Evolutionary conservation across 2,329 filamentous ascomycete species (phyloP), one percentile per base, ranked within the genome.

Genomic region (Biscogniauxia sp.): DNA sequence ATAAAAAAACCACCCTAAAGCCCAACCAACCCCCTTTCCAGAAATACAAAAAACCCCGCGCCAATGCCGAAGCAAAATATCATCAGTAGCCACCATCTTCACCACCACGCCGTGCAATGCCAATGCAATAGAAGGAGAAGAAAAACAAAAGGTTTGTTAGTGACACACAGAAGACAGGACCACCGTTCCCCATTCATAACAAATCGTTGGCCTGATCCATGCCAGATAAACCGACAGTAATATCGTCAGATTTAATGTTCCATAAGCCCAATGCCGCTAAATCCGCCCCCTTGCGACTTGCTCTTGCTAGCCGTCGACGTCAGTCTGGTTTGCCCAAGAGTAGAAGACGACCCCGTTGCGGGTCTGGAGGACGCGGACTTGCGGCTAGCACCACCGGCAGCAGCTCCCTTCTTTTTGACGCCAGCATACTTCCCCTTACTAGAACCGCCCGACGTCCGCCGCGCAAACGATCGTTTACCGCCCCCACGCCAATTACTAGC

Each of bases 191-290:
- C n/a, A n/a, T n/a, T 51, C 20, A 60, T 55, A 56, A 56, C 41
- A 58, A 41, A 19, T 52, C 51, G 51, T 58, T 51, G 62, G 56
- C 54, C 60, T 53, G 51, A 50, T 41, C 55, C 57, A 60, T 26
- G 54, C 54, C 37, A 57, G 59, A 59, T 52, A 59, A 56, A 64
- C 53, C 41, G 53, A 20, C 19, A 53, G 51, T 9, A 28, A 53
- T 37, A 54, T 37, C 26, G 19, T 23, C 17, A 51, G 6, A 61
- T 57, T 66, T 60, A 72, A 64, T 72, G 59, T n/a, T 71, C 68
- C 71, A 73, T 73, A 11, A 73, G 67, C 11, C 68, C 68, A n/a
- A 73, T 73, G 6, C 70, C 70, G 45, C 65, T 65, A 25, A 62
- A 62, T 1, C 68, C 66, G n/a, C 61, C 69, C 20, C 69, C 64